These are phyloP conservation scores for Colletotrichum sp. DNA, from an alignment of 2,329 filamentous ascomycete species.

Conservation along the genomic window DNA sequence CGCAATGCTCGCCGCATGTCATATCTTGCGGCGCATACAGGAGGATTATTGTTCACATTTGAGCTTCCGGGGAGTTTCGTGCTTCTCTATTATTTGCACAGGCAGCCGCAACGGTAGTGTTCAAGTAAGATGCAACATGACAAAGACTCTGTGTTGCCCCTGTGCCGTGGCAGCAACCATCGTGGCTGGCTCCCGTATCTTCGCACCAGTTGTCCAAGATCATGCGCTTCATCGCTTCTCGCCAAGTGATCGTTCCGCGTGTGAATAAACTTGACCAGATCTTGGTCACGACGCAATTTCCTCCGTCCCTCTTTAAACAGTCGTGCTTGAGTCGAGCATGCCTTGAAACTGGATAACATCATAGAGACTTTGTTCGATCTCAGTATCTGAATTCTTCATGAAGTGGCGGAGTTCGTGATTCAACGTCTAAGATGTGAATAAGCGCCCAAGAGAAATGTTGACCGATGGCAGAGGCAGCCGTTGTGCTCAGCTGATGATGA, in stretches of 20 bases:
- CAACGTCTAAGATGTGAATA: too few species aligned
- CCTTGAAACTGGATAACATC: neutral
- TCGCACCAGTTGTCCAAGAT: neutral
- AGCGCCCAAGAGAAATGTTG: neutral
- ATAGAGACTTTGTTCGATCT: too few species aligned
- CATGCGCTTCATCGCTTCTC: too few species aligned
- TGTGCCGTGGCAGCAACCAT: too few species aligned
- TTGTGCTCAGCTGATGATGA: neutral
- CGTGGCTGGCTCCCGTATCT: too few species aligned
- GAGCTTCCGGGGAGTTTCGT: neutral
- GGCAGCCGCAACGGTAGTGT: neutral
- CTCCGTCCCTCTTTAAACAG: neutral
- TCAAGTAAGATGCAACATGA: neutral
- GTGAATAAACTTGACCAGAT: neutral
- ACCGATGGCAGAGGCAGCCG: neutral
- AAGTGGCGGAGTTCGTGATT: too few species aligned
- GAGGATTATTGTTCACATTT: rapidly evolving
- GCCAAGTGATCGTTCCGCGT: neutral
- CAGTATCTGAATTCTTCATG: too few species aligned
- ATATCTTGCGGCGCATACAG: neutral
- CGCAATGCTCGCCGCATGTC: neutral
- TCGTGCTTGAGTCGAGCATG: neutral
- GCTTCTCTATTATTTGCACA: rapidly evolving
- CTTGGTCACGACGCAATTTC: neutral
- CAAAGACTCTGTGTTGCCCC: neutral